These are phyloP conservation scores for Bacidia rubella DNA, from an alignment of 495 filamentous ascomycete genomes.

Conservation along the genomic window DNA sequence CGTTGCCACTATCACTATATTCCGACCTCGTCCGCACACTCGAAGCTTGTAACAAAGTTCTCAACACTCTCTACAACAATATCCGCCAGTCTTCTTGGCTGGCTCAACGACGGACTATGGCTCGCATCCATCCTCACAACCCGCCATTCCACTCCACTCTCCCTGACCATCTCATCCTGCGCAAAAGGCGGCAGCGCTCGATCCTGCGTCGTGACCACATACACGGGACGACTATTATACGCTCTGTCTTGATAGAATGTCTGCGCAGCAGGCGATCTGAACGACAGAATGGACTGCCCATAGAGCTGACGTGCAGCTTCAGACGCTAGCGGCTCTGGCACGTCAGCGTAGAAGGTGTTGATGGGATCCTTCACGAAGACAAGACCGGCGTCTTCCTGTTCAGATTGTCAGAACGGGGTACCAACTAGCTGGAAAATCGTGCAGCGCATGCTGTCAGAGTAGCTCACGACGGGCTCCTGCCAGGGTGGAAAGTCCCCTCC, in stretches of 20 bases:
- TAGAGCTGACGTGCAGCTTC: constrained; percentile 1
- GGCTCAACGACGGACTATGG: constrained; percentile 9
- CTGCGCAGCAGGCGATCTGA: constrained; percentile 4
- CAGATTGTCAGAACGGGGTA: background rate
- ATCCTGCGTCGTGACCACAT: constrained; percentile 6
- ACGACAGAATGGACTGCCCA: constrained; percentile 6
- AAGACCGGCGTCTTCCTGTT: constrained; percentile 6
- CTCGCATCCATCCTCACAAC: constrained; percentile 1
- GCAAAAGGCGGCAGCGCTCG: constrained; percentile 7
- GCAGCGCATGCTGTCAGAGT: background rate
- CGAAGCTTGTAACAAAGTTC: background rate
- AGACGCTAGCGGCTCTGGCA: constrained; percentile 8
- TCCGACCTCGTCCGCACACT: no score
- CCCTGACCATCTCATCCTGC: constrained; percentile 7
- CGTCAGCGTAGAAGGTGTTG: constrained; percentile 11
- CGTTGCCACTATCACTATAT: no score
- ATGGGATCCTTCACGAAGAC: constrained; percentile 6
- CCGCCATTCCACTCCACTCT: constrained; percentile 6
- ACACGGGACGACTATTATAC: constrained; percentile 5
- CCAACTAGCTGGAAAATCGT: background rate
- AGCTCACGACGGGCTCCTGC: constrained; percentile 2
- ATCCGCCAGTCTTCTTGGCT: constrained; percentile 7
- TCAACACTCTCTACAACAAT: background rate
- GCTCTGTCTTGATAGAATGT: constrained; percentile 1
- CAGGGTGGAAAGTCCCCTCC: constrained; percentile 11